Percentiles rank a stretch among this genome's conserved stretches.
These are phyloP conservation scores for Solanum lignicaule DNA, from an alignment of 257 asterid genomes.

Conservation along the genomic window DNA sequence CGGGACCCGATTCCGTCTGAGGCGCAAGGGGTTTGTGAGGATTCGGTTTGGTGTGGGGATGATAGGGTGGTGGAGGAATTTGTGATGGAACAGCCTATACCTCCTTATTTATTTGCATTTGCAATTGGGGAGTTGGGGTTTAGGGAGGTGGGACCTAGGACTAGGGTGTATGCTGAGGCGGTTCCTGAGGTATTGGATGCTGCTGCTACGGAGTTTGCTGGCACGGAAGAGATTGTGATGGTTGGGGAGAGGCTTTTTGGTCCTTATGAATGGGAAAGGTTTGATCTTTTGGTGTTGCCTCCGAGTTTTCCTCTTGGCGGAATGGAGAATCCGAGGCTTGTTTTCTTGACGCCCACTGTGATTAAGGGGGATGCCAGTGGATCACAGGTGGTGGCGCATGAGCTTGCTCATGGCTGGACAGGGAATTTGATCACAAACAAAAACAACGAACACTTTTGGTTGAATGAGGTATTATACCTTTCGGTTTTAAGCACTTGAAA, in stretches of 20 bases:
- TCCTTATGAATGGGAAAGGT: conserved; percentile 91
- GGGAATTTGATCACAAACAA: conserved; percentile 97
- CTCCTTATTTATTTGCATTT: conserved; percentile 86
- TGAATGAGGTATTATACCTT: conserved; percentile 68
- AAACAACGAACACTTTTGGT: conserved; percentile 92
- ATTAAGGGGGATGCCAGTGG: conserved; percentile 86
- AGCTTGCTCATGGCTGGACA: conserved; percentile 98
- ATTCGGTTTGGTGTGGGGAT: conserved; percentile 61
- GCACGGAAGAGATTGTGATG: conserved; percentile 83
- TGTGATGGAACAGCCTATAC: conserved; percentile 86
- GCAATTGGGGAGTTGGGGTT: conserved; percentile 84
- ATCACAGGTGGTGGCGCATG: conserved; percentile 93
- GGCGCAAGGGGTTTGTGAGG: conserved; percentile 53
- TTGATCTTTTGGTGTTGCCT: conserved; percentile 91
- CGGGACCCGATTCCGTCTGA: conserved; percentile 43
- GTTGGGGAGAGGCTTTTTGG: conserved; percentile 89
- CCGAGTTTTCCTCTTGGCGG: conserved; percentile 97
- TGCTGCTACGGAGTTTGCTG: conserved; percentile 76
- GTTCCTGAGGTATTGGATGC: conserved; percentile 49
- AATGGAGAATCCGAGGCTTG: conserved; percentile 98
- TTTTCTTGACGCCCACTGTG: conserved; percentile 84
- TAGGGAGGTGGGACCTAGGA: conserved; percentile 89
- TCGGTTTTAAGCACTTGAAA: not conserved
- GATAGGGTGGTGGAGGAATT: conserved; percentile 85
- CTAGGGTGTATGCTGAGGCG: conserved; percentile 68